phyloP scores from a whole-genome alignment of 2,329 filamentous ascomycete species.

The Stemphylium lycopersici region DNA sequence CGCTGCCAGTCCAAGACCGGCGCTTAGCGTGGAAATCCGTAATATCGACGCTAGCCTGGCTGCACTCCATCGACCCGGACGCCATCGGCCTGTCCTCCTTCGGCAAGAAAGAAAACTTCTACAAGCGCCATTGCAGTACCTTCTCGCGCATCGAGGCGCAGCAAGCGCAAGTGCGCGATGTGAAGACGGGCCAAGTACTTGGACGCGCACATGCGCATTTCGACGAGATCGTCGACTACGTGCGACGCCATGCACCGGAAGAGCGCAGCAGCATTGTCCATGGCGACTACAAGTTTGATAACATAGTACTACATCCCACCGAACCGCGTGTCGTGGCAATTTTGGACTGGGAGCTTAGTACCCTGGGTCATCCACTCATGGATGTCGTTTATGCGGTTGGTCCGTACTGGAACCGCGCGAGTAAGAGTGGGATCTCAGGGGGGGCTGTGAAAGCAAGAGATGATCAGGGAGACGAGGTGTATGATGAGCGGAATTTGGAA shows the following conservation, averaged over 20 bases:
- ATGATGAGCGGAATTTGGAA: constrained; percentile 34
- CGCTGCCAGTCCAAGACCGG: constrained; percentile 68
- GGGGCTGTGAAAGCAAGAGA: constrained; percentile 43
- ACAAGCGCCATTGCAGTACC: constrained; percentile 81
- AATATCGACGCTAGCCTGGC: constrained; percentile 77
- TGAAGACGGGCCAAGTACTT: constrained; percentile 69
- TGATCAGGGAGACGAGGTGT: constrained; percentile 49
- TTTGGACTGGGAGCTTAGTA: constrained; percentile 97
- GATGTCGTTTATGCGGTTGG: constrained; percentile 81
- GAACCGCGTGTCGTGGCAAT: constrained; percentile 88
- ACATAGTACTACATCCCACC: constrained; percentile 75
- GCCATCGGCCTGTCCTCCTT: constrained; percentile 72
- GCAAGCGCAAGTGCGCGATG: constrained; percentile 75
- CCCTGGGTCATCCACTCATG: constrained; percentile 88
- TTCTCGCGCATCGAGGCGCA: constrained; percentile 77
- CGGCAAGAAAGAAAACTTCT: constrained; percentile 78
- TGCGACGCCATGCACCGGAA: constrained; percentile 67
- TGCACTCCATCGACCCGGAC: constrained; percentile 75
- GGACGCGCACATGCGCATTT: constrained; percentile 79
- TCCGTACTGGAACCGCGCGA: constrained; percentile 51
- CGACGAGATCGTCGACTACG: constrained; percentile 77
- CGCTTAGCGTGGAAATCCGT: constrained; percentile 55
- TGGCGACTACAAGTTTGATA: constrained; percentile 86
- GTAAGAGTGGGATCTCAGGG: constrained; percentile 36
- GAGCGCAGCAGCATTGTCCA: constrained; percentile 85